These are phyloP conservation scores for Ramularia collo-cygni DNA, from an alignment of 2,329 filamentous ascomycete genomes.

Conservation along the genomic window DNA sequence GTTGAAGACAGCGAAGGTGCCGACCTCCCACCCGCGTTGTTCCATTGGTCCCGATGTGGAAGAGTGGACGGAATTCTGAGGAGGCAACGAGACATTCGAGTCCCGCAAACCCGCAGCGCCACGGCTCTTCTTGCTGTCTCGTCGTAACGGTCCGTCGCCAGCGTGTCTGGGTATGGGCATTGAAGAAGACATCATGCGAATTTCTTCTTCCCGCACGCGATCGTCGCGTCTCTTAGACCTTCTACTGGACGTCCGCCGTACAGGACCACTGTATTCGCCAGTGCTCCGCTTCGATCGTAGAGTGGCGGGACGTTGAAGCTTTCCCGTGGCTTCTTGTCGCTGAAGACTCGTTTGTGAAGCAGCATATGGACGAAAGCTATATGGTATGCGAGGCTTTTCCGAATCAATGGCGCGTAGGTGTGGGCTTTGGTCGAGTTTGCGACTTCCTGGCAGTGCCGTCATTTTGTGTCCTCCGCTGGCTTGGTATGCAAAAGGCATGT, in stretches of 20 bases:
- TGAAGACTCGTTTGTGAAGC: slow-evolving; percentile 26
- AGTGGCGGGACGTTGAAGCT: slow-evolving; percentile 14
- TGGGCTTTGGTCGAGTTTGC: slow-evolving; percentile 39
- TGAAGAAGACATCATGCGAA: slow-evolving; percentile 71
- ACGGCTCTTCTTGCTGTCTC: slow-evolving; percentile 60
- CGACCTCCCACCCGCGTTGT: slow-evolving; percentile 70
- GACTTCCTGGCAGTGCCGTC: slow-evolving; percentile 40
- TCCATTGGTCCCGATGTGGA: slow-evolving; percentile 70
- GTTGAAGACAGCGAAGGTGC: slow-evolving; percentile 64
- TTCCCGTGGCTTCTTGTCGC: slow-evolving; percentile 14
- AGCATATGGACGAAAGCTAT: slow-evolving; percentile 35
- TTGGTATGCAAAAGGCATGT: slow-evolving; percentile 12
- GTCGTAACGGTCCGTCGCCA: slow-evolving; percentile 43
- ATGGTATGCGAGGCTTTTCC: slow-evolving; percentile 36
- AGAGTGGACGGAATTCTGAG: slow-evolving; percentile 68
- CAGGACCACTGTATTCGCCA: slow-evolving; percentile 42
- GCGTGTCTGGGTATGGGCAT: slow-evolving; percentile 54
- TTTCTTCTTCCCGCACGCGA: slow-evolving; percentile 74
- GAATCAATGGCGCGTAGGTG: slow-evolving; percentile 40
- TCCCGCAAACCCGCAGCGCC: slow-evolving; percentile 46
- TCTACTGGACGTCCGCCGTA: slow-evolving; percentile 66
- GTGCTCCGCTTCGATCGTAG: slow-evolving; percentile 36
- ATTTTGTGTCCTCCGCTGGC: slow-evolving; percentile 40
- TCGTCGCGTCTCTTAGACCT: slow-evolving; percentile 60
- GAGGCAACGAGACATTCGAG: slow-evolving; percentile 69